Evolutionary conservation across 2,329 filamentous ascomycete species (phyloP), one percentile per base, ranked within the genome.

Genomic region (Sclerotinia glacialis): DNA sequence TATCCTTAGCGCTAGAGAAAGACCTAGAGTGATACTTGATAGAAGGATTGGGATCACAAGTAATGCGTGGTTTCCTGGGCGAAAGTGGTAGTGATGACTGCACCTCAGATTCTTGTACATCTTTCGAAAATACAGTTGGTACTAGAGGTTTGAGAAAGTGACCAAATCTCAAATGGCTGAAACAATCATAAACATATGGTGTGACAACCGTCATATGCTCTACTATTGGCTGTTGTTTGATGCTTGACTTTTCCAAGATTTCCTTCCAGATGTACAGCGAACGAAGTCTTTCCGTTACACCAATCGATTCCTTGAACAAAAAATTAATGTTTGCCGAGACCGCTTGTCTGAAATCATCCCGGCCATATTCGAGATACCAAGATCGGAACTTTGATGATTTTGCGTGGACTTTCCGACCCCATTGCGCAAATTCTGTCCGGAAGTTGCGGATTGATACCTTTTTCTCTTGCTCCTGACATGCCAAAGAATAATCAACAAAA

Each of bases 171-270:
- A 92, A 82, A 26, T 88, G 78, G 3, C 80, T 79, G 69, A 95
- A 95, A 65, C 85, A 85, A 3, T 84, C 73, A 68, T 86, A 83
- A 0, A 90, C 84, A 66, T 89, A 91, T 0, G 88, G 85, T 0
- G 92, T 94, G 0, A 93, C 88, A 0, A 91, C 77, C 0, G 91
- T 94, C 4, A 76, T 50, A 52, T 65, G 49, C 70, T 74, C 68
- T 71, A 71, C 66, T 14, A 70, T 67, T n/a, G 58, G 23, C 46
- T 77, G 73, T 23, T 67, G 28, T 8, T 68, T 68, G 26, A 81
- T 76, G 4, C 74, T 74, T 14, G 67, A 70, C 7, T 76, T 71
- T 4, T 71, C 62, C 11, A 75, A 37, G 1, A 78, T 67, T 64
- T 81, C 79, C 8, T 62, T 67, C 77, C 78, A 82, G 7, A 82